These are phyloP conservation scores for Phytophthora pinifolia DNA, from an alignment of 352 stramenopile species.

Conservation along the genomic window DNA sequence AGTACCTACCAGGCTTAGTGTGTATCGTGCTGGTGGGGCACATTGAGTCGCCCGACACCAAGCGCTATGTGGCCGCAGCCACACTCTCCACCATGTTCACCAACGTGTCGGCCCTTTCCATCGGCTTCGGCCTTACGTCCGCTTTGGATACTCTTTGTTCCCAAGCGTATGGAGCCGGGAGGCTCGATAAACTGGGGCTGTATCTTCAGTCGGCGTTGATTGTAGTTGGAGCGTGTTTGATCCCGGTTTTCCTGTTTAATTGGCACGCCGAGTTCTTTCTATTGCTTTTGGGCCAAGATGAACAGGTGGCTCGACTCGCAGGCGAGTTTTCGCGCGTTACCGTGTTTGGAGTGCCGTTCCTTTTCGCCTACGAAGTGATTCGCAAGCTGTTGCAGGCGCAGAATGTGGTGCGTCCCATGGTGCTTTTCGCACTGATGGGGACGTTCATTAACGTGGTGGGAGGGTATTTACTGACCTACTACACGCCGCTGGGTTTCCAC, in stretches of 20 bases:
- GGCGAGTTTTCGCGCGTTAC: slow-evolving; percentile 61
- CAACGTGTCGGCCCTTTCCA: slow-evolving; percentile 70
- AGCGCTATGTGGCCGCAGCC: slow-evolving; percentile 58
- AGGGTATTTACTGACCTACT: slow-evolving; percentile 77
- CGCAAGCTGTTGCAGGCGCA: slow-evolving; percentile 74
- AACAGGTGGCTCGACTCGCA: slow-evolving; percentile 47
- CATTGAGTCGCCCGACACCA: slow-evolving; percentile 56
- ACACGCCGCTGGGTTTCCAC: slow-evolving; percentile 64
- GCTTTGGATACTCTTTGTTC: slow-evolving; percentile 83
- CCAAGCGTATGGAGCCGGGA: slow-evolving; percentile 65
- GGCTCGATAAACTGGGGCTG: slow-evolving; percentile 64
- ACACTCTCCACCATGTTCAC: slow-evolving; percentile 75
- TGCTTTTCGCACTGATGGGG: slow-evolving; percentile 50
- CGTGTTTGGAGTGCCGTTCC: slow-evolving; percentile 72
- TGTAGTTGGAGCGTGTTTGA: slow-evolving; percentile 49
- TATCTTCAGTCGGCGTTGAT: slow-evolving; percentile 70
- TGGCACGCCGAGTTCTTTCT: slow-evolving; percentile 64
- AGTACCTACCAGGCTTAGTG: slow-evolving; percentile 58
- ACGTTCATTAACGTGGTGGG: slow-evolving; percentile 66
- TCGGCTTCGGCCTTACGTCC: slow-evolving; percentile 72
- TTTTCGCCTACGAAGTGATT: slow-evolving; percentile 78
- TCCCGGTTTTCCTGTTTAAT: slow-evolving; percentile 60
- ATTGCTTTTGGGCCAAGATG: slow-evolving; percentile 50
- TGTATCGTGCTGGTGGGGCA: slow-evolving; percentile 64
- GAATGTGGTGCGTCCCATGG: slow-evolving; percentile 66